Evolutionary conservation across 352 stramenopile genomes (phyloP), one percentile per base, ranked within the genome.

Genomic region (Thraustotheca clavata): DNA sequence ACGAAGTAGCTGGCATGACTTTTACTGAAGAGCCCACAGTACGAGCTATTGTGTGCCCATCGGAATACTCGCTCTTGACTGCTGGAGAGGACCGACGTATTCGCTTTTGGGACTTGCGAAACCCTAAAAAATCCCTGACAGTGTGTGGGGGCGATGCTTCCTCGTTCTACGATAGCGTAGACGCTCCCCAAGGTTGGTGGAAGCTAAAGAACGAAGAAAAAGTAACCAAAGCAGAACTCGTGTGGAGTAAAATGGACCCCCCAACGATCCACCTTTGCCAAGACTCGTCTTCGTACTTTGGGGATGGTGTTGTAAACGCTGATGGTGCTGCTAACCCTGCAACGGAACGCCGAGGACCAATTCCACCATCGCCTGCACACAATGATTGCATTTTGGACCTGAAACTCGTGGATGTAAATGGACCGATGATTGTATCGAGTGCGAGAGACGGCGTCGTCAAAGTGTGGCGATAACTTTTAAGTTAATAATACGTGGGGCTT

Each of bases 21-120:
- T 68, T 86, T 20, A 87, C 86, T 47, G 80, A 91, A 59, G 82
- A 93, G 50, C 77, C 83, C 20, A 92, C 76, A 59, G 87, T 94
- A 41, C 95, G 78, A 68, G 92, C 72, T n/a, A 84, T 94, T 47
- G 47, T 96, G 60, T 95, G 86, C 74, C 85, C 94, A 72, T 89
- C 88, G 68, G 70, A 93, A 27, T 87, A 94, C 62, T 74, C 80
- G 35, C 71, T 99, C 33, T 92, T 98, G 52, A 98, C 94, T 0
- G 95, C 91, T 46, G 96, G 95, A 5, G 94, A 94, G 67, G 94
- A 98, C 71, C 80, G 90, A 27, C 81, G 95, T 71, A 96, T 99
- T 67, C 83, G 95, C 27, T 98, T 97, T 76, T 99, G 96, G 96
- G 93, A 99, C 72, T 96, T 98, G 60, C 86, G 79, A 33, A 90